Evolutionary conservation across 805 yeast genomes (phyloP), one percentile per base, ranked within the genome.

Genomic region (Yamadazyma akitaensis): DNA sequence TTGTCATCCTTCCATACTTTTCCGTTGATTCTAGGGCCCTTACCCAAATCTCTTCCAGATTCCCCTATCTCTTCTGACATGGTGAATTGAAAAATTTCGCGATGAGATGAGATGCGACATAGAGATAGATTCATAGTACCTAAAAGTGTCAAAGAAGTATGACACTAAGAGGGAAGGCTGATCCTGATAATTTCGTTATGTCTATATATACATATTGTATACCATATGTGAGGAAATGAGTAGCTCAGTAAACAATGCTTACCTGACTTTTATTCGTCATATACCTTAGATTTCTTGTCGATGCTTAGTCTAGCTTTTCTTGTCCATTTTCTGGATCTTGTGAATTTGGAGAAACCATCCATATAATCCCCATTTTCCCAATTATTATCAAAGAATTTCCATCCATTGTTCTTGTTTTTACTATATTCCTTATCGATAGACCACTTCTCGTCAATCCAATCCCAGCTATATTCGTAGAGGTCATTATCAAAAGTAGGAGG

Each of bases 1-100:
- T 84, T 86, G 47, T 76, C 75, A 13, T 72, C 75, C 57, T 87
- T 87, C 91, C 91, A 87, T 36, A 76, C 71, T 60, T 86, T 85
- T 33, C 89, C 89, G 60, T 77, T 78, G n/a, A 78, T 79, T 47
- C 80, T 62, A 11, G 67, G 37, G 4, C 85, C 85, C 55, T 72
- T 78, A 2, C 41, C 28, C 28, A 19, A 30, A 19, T 36, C 46
- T 21, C 36, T 43, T 21, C 9, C 32, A 11, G 32, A 13, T 12
- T 28, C 9, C 32, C 12, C n/a, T 28, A 28, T 13, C 32, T 28
- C n/a, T 13, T 35, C 38, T 26, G 35, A 13, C 40, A 36, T 36
- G 11, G 8, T 42, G 12, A 32, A 24, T 21, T 30, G 28, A 35
- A 19, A 26, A 42, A 42, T 35, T 42, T 41, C 32, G 44, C 38